Evolutionary conservation across 345 rosid species (phyloP).

Genomic region (Murraya koenigii): DNA sequence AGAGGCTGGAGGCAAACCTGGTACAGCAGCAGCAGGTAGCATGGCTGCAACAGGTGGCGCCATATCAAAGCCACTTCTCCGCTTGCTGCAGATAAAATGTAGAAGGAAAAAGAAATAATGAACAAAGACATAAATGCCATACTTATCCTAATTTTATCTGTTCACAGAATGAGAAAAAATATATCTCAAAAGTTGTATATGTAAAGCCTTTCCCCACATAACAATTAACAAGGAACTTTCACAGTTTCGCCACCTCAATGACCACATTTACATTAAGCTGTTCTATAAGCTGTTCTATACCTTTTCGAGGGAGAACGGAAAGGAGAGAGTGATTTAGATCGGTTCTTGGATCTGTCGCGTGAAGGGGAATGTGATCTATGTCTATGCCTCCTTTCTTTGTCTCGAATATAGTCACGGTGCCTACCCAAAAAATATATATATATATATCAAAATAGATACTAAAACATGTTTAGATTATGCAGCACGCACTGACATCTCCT

Average conservation of each 20-base stretch:
- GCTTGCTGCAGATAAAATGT: conserved; percentile 20
- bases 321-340: conserved; percentile 27
- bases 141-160: not conserved
- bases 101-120: not conserved
- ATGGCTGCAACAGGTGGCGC: conserved; percentile 17
- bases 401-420: conserved; percentile 19
- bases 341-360: conserved; percentile 16
- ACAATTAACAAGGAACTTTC: not conserved
- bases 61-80: conserved; percentile 32
- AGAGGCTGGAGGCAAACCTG: conserved; percentile 21
- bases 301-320: conserved; percentile 28
- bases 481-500: not conserved
- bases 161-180: not conserved
- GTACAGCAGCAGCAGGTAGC: conserved; percentile 14
- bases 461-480: not conserved
- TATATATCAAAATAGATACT: not conserved
- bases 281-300: conserved; percentile 1
- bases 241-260: not conserved
- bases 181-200: not conserved
- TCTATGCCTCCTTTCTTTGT: conserved; percentile 20
- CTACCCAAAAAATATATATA: not conserved
- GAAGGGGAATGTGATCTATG: conserved; percentile 19
- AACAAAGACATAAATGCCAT: not conserved
- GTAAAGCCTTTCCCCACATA: not conserved
- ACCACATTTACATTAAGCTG: not conserved